phyloP scores from a whole-genome alignment of 208 protist genomes.

The Tritrichomonas musculus region DNA sequence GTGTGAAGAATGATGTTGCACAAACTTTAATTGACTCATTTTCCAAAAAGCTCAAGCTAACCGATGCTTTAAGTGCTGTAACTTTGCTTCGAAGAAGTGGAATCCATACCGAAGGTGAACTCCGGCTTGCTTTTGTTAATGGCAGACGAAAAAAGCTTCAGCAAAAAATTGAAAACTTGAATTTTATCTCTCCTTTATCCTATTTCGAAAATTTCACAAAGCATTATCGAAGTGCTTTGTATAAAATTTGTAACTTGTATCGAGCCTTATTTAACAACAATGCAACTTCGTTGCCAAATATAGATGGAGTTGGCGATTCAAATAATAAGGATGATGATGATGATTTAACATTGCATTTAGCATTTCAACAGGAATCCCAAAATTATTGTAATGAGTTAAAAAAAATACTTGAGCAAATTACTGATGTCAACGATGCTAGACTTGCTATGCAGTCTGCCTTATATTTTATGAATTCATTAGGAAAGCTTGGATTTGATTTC shows the following conservation, averaged over 20 bases:
- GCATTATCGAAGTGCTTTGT: background rate
- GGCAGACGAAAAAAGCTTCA: background rate
- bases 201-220: background rate
- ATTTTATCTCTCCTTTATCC: background rate
- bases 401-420: background rate
- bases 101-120: background rate
- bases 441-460: background rate
- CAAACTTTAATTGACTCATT: constrained; percentile 1
- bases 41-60: background rate
- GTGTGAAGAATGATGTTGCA: background rate
- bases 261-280: background rate
- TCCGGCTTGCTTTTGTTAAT: background rate
- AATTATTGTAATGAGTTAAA: background rate
- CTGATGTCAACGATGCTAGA: background rate
- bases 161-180: background rate
- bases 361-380: background rate
- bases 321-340: background rate
- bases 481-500: background rate
- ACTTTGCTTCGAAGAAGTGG: background rate
- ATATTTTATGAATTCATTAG: background rate
- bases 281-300: no score
- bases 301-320: no score
- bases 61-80: background rate
- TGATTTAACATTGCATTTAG: background rate
- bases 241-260: background rate